phyloP scores from a whole-genome alignment of 306 rosid genomes.

The Casuarina glauca region DNA sequence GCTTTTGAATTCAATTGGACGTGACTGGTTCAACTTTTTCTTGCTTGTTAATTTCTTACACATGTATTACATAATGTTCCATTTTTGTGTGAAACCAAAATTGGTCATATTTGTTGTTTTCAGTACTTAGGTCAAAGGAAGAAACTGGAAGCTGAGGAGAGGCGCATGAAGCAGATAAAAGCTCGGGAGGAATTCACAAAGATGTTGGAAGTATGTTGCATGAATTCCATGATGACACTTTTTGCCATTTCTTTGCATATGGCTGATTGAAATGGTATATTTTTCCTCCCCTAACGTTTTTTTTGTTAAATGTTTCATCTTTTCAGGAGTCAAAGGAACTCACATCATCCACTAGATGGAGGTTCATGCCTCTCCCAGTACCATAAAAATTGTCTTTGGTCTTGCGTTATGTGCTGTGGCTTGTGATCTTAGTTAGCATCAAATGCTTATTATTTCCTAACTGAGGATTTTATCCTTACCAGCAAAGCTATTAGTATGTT shows the following conservation, averaged over 20 bases:
- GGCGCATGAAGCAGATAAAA: constrained; percentile 88
- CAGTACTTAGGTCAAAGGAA: constrained; percentile 97
- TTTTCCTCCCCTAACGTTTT: neutral
- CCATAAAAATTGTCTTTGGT: constrained; percentile 20
- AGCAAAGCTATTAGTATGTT: constrained; percentile 92
- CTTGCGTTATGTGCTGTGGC: constrained; percentile 8
- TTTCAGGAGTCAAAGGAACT: constrained; percentile 94
- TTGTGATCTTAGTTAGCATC: neutral
- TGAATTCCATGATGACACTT: neutral
- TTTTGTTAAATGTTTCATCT: constrained; percentile 24
- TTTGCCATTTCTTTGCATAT: neutral
- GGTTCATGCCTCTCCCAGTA: constrained; percentile 46
- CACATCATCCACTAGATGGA: constrained; percentile 90
- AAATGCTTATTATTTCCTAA: constrained; percentile 30
- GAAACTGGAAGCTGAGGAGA: constrained; percentile 97
- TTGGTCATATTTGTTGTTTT: constrained; percentile 32
- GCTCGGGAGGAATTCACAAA: constrained; percentile 93
- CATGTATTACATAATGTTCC: neutral
- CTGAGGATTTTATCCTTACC: constrained; percentile 39
- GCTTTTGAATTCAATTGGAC: neutral
- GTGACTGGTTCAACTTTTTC: neutral
- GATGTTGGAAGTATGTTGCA: constrained; percentile 93
- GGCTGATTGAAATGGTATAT: constrained; percentile 19
- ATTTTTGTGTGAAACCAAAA: constrained; percentile 31
- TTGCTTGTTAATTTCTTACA: neutral